Evolutionary conservation across 2,329 filamentous ascomycete genomes (phyloP), one percentile per base, ranked within the genome.

Genomic region (Pyricularia sp.): DNA sequence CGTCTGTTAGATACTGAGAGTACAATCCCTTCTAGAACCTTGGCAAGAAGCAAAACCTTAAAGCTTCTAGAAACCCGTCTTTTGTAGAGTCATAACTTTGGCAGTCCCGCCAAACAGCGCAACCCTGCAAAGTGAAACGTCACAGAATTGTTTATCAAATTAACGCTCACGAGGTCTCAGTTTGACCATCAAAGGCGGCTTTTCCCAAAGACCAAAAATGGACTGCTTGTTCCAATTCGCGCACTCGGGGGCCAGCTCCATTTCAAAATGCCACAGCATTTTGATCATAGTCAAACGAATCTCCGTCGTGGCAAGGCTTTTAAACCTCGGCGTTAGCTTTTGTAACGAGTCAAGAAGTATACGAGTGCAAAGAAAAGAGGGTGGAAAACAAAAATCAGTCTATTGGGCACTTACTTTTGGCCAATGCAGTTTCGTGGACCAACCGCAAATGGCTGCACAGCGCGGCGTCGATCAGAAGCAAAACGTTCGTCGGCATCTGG

Each of bases 351-450:
- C 17, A 58, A 58, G 12, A 6, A 17, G 11, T 11, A 33, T 33
- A 33, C 9, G 0, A 4, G 55, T n/a, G 61, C 2, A 59, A 5
- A 63, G 23, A 63, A 33, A 25, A 58, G 36, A 20, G 14, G n/a
- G 26, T n/a, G 14, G 12, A 4, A 2, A 33, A 33, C 11, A 11
- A 10, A 3, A 3, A 12, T 31, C 10, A 10, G 9, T 12, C 31
- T 12, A 11, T 36, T 36, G 14, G 12, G 12, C 33, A 76, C 81
- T 74, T 75, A 82, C 81, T 84, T 84, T 70, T 77, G 77, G 1
- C 84, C 84, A 28, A 86, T 77, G 69, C 84, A 86, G 64, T 84
- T 83, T 2, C 84, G 75, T 6, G 84, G 80, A 0, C 84, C 83
- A 2, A 82, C 67, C 2, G 79, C 79, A 69, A 86, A 85, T 0